Evolutionary conservation across 805 yeast genomes (phyloP), one percentile per base, ranked within the genome.

Genomic region (Pichia phayaonensis): DNA sequence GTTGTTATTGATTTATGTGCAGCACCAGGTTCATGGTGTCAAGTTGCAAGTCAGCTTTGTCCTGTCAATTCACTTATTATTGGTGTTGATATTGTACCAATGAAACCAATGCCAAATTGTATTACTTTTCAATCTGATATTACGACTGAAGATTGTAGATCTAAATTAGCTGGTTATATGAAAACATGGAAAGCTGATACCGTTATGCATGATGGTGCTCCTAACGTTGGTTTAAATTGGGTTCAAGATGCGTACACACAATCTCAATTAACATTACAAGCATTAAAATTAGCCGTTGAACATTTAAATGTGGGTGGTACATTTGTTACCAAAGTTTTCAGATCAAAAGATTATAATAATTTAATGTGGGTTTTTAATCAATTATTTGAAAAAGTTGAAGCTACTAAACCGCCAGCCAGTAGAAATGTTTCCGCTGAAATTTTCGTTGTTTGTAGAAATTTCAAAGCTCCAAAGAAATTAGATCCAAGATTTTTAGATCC

Each of bases 11-110:
- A 94, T 77, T 75, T 94, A 60, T 94, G 99, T 83, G 98, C 98
- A 48, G 99, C 99, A 12, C 98, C 98, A 41, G 99, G 99, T 51
- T 89, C 97, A 4, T 94, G 99, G 99, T 94, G 99, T 77, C 99
- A 94, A 72, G 98, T 94, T 42, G 99, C 99, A 0, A 82, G 96
- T 1, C 86, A 90, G 54, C 69, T 89, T 48, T 90, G 98, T 71
- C 98, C 99, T 2, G 75, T 90, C 1, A 89, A 90, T 68, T 88
- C 97, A 0, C 76, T 94, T 58, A 94, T 94, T 62, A 89, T 94
- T 49, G 99, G 99, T 69, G 99, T 94, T n/a, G 99, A 94, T 78
- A 84, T 94, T 61, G 98, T 90, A 34, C 97, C 97, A 18, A 94
- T 94, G 73, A 92, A 89, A 64, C 84, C 97, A n/a, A 76, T 94